Evolutionary conservation across 306 rosid species (phyloP).

Genomic region (Lagenaria siceraria): DNA sequence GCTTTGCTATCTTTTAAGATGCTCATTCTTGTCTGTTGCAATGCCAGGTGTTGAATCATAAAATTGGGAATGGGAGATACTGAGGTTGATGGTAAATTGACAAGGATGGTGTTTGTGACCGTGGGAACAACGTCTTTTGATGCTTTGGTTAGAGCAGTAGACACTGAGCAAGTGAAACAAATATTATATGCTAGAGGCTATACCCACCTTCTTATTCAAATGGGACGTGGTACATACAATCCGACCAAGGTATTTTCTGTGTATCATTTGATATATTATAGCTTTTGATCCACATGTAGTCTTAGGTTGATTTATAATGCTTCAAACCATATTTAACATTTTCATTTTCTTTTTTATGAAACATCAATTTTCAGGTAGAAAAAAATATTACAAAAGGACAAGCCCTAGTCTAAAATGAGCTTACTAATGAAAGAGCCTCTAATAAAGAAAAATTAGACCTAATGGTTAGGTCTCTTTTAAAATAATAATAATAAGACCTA

Average conservation of each 20-base stretch:
- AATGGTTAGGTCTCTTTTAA: no score
- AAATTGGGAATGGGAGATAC: slow-evolving; percentile 24
- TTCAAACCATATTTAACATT: background rate
- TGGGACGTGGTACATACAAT: slow-evolving; percentile 66
- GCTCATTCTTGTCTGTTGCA: background rate
- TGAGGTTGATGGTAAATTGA: slow-evolving; percentile 7
- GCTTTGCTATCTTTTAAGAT: background rate
- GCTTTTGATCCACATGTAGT: background rate
- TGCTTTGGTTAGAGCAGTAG: slow-evolving; percentile 53
- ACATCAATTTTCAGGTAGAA: background rate
- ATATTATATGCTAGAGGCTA: slow-evolving; percentile 51
- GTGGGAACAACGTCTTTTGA: slow-evolving; percentile 85
- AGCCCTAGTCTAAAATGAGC: background rate
- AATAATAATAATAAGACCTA: no score
- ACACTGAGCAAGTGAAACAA: slow-evolving; percentile 29
- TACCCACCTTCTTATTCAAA: slow-evolving; percentile 60
- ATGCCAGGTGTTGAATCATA: background rate
- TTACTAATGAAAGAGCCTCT: no score
- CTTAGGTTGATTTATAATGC: background rate
- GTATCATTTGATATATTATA: background rate
- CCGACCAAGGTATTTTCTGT: slow-evolving; percentile 46
- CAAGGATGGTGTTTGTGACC: slow-evolving; percentile 46
- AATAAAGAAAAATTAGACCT: no score
- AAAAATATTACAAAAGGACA: background rate
- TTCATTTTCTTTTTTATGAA: background rate